Conservation (phyloP, 352 stramenopile species). For the Phytopythium helicoides region DNA sequence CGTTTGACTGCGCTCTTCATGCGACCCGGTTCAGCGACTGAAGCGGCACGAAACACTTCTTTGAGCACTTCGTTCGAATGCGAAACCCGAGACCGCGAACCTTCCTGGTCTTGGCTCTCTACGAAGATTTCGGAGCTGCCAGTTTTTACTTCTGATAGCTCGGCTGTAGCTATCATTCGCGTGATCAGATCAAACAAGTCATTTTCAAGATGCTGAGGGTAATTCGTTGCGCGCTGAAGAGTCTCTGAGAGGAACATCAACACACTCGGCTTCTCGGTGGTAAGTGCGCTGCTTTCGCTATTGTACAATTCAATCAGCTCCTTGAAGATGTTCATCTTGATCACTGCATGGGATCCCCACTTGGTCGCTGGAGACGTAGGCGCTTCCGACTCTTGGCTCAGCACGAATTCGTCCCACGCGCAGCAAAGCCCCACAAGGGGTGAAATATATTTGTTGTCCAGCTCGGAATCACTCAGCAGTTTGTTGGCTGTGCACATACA, state of each 20-base stretch:
- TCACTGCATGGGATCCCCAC: constrained; percentile 30
- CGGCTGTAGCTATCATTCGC: constrained; percentile 24
- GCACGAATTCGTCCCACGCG: constrained; percentile 30
- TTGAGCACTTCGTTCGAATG: constrained; percentile 29
- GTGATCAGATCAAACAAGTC: constrained; percentile 31
- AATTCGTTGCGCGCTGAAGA: constrained; percentile 33
- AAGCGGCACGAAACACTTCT: constrained; percentile 26
- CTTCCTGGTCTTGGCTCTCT: neutral
- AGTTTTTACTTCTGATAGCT: constrained; percentile 2
- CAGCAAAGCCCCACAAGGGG: constrained; percentile 28
- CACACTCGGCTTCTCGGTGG: constrained; percentile 18
- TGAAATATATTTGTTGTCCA: constrained; percentile 24
- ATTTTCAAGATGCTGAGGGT: constrained; percentile 24
- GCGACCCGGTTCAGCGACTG: constrained; percentile 18
- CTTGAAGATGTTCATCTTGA: constrained; percentile 22
- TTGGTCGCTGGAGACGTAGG: constrained; percentile 9
- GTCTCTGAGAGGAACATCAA: constrained; percentile 28
- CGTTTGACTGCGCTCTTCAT: constrained; percentile 18
- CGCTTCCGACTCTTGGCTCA: constrained; percentile 26
- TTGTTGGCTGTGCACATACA: constrained; percentile 15
- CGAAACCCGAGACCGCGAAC: constrained; percentile 22
- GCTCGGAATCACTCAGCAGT: constrained; percentile 19
- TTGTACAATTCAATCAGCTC: constrained; percentile 36
- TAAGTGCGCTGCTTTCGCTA: constrained; percentile 10
- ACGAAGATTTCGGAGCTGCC: neutral